These are phyloP conservation scores for Pseudomassariella vexata DNA, from an alignment of 2,329 filamentous ascomycete species.

Conservation along the genomic window DNA sequence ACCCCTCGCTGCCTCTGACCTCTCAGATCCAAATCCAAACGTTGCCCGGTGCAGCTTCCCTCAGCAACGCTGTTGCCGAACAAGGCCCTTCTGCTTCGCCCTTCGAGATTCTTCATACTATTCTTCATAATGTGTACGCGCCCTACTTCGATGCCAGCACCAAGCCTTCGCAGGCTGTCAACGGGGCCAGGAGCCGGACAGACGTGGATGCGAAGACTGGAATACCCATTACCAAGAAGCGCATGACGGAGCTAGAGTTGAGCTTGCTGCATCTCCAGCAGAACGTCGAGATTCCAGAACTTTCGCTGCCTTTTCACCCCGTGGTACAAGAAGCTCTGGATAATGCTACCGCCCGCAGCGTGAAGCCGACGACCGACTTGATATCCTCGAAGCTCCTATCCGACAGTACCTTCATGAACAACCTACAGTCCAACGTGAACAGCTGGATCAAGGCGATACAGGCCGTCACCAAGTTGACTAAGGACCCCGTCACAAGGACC, in stretches of 20 bases:
- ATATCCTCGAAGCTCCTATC: slow-evolving; percentile 72
- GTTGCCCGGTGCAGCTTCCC: slow-evolving; percentile 72
- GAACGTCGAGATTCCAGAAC: slow-evolving; percentile 94
- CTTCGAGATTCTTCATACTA: slow-evolving; percentile 86
- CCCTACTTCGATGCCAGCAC: slow-evolving; percentile 98
- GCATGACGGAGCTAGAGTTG: slow-evolving; percentile 88
- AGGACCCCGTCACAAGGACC: slow-evolving; percentile 69
- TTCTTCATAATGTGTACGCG: slow-evolving; percentile 84
- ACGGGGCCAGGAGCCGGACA: slow-evolving; percentile 63
- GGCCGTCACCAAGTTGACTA: slow-evolving; percentile 87
- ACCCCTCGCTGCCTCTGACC: slow-evolving; percentile 73
- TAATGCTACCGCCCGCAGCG: slow-evolving; percentile 61
- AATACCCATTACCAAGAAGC: slow-evolving; percentile 95
- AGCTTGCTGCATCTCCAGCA: slow-evolving; percentile 89
- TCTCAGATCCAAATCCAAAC: slow-evolving; percentile 92
- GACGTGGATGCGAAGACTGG: slow-evolving; percentile 91
- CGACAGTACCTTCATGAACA: slow-evolving; percentile 90
- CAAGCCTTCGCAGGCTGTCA: slow-evolving; percentile 66
- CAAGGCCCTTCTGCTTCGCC: slow-evolving; percentile 72
- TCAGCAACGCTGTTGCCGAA: slow-evolving; percentile 60
- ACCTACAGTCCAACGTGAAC: slow-evolving; percentile 88
- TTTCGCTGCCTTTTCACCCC: slow-evolving; percentile 81
- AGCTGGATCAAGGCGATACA: slow-evolving; percentile 99
- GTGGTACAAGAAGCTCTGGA: slow-evolving; percentile 82
- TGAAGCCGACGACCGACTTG: slow-evolving; percentile 69